Evolutionary conservation across 352 stramenopile species (phyloP).

Genomic region (Phytophthora hybrid): DNA sequence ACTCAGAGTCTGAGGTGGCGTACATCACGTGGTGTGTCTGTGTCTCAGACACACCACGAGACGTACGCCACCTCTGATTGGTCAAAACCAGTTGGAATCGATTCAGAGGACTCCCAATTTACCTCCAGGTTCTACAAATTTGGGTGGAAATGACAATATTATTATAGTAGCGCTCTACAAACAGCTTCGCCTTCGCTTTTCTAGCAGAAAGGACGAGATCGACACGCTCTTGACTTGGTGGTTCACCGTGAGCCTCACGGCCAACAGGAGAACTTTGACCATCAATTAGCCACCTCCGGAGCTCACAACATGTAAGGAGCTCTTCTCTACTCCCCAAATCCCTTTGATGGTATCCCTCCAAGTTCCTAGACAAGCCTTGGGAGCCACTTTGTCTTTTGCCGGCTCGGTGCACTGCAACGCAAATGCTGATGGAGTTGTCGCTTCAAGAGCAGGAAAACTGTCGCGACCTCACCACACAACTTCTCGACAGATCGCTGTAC

Average conservation of each 20-base stretch:
- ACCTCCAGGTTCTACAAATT: no score
- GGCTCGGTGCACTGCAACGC: not conserved
- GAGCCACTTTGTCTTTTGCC: slow-evolving; percentile 8
- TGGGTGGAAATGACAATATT: no score
- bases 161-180: not conserved
- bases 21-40: no score
- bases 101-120: no score
- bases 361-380: not conserved
- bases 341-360: not conserved
- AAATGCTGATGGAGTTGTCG: slow-evolving; percentile 28
- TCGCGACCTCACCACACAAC: slow-evolving; percentile 33
- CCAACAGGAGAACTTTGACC: not conserved
- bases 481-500: slow-evolving; percentile 36
- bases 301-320: not conserved
- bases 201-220: not conserved
- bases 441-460: slow-evolving; percentile 28
- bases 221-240: not conserved
- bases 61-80: no score
- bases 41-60: no score
- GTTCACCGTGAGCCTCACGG: not conserved
- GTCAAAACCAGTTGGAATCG: no score
- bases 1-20: no score
- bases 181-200: not conserved
- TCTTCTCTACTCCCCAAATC: slow-evolving; percentile 18
- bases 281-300: not conserved